Evolutionary conservation across 2,329 filamentous ascomycete genomes (phyloP).

Genomic region (Emmonsia crescens): DNA sequence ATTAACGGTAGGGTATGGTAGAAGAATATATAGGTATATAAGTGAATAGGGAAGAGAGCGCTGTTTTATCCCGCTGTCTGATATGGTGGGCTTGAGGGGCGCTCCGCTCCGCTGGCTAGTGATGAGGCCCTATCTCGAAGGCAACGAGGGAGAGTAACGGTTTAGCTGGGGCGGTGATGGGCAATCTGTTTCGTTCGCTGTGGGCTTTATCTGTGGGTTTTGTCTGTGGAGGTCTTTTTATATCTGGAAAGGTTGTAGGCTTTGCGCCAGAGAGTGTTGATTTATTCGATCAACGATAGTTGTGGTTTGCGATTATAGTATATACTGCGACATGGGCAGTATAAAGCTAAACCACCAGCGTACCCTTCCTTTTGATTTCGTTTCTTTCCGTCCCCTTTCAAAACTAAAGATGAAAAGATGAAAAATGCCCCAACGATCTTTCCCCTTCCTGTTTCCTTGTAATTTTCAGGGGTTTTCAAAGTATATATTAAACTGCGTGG

Average conservation of each 20-base stretch:
- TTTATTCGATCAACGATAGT: background rate
- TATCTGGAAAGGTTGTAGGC: background rate
- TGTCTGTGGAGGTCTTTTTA: background rate
- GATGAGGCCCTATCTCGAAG: background rate
- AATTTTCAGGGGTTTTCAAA: background rate
- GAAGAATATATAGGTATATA: background rate
- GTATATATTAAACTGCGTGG: background rate
- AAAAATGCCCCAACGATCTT: background rate
- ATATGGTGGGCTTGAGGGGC: background rate
- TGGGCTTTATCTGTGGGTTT: background rate
- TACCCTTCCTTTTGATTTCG: background rate
- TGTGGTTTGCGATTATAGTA: background rate
- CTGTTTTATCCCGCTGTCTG: background rate
- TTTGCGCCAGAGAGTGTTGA: background rate
- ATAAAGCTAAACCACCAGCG: background rate
- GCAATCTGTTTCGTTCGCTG: background rate
- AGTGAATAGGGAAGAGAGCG: background rate
- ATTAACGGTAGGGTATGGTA: background rate
- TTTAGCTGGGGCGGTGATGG: background rate
- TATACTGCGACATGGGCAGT: background rate
- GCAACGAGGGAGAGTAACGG: background rate
- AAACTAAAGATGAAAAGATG: background rate
- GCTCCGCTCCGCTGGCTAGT: background rate
- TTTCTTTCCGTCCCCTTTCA: background rate
- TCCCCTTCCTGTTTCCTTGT: background rate